Conservation (phyloP, 2,329 filamentous ascomycete genomes). For the Colletotrichum godetiae region DNA sequence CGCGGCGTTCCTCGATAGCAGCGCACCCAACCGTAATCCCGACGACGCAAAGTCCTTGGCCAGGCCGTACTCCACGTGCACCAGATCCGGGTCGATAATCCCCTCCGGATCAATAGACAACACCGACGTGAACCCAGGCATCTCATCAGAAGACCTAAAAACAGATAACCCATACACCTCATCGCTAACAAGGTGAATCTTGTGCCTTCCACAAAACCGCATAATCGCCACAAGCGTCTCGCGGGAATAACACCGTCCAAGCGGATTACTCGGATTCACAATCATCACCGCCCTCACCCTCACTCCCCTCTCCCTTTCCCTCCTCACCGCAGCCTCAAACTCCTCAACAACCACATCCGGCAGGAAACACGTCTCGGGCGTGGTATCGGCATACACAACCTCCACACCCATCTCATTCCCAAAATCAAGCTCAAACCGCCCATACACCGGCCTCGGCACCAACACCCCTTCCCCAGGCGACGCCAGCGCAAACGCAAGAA, state of each 20-base stretch:
- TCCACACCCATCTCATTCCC: slow-evolving; percentile 49
- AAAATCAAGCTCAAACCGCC: slow-evolving; percentile 62
- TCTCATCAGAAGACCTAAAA: slow-evolving; percentile 49
- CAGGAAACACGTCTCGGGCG: slow-evolving; percentile 56
- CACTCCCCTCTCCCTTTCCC: slow-evolving; percentile 48
- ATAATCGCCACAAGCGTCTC: slow-evolving; percentile 56
- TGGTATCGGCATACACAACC: slow-evolving; percentile 57
- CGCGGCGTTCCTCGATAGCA: slow-evolving; percentile 52
- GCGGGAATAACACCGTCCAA: slow-evolving; percentile 59
- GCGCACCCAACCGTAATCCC: slow-evolving; percentile 61
- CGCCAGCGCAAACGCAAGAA: slow-evolving; percentile 52
- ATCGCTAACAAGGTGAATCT: slow-evolving; percentile 66
- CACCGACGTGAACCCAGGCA: slow-evolving; percentile 57
- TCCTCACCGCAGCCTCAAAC: slow-evolving; percentile 56
- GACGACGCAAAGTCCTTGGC: slow-evolving; percentile 64
- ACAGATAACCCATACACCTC: slow-evolving; percentile 68
- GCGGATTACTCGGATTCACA: slow-evolving; percentile 64
- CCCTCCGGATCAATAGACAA: slow-evolving; percentile 56
- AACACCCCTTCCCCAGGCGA: slow-evolving; percentile 53
- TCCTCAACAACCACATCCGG: slow-evolving; percentile 54
- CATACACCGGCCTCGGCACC: slow-evolving; percentile 55
- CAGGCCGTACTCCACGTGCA: slow-evolving; percentile 62
- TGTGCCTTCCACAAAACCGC: slow-evolving; percentile 59
- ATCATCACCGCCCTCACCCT: slow-evolving; percentile 60
- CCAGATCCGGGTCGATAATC: slow-evolving; percentile 57